A percentile compares a stretch with the other conserved stretches of the same genome.
Conservation (phyloP, 1,284 basidiomycete genomes). For the Fomitopsis schrenkii region DNA sequence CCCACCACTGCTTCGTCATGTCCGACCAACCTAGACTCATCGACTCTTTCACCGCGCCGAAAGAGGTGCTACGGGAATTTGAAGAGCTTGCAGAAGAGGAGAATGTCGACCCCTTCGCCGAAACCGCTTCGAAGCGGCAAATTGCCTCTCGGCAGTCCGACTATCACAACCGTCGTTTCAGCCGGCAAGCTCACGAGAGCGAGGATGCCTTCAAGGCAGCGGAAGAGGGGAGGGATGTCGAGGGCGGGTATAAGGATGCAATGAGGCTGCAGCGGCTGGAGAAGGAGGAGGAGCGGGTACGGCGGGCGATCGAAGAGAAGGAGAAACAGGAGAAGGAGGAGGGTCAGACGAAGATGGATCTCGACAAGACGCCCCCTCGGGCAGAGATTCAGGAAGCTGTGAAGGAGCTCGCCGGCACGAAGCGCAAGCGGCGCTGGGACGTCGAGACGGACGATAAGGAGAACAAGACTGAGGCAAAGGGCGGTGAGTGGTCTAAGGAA, state of each 20-base stretch:
- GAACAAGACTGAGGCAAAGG: slow-evolving; percentile 46
- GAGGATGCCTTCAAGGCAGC: slow-evolving; percentile 72
- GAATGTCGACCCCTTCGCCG: slow-evolving; percentile 89
- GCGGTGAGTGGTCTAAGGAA: slow-evolving; percentile 70
- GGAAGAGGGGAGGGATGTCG: slow-evolving; percentile 63
- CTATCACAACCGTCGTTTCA: slow-evolving; percentile 93
- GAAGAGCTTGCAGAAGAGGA: slow-evolving; percentile 90
- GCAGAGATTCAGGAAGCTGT: slow-evolving; percentile 69
- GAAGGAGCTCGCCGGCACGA: slow-evolving; percentile 61
- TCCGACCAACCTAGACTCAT: slow-evolving; percentile 46
- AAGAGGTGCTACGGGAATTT: slow-evolving; percentile 94
- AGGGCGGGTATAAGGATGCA: slow-evolving; percentile 93
- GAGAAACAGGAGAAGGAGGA: slow-evolving; percentile 77
- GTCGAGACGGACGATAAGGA: slow-evolving; percentile 61
- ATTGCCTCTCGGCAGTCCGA: slow-evolving; percentile 93
- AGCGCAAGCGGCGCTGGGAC: slow-evolving; percentile 89
- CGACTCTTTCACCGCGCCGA: slow-evolving; percentile 88
- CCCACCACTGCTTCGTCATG: slow-evolving; percentile 21
- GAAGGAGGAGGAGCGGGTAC: slow-evolving; percentile 88
- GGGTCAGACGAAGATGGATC: slow-evolving; percentile 76
- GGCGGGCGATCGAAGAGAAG: slow-evolving; percentile 85
- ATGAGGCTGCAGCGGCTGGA: slow-evolving; percentile 93
- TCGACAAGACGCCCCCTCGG: slow-evolving; percentile 85
- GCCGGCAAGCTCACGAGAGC: slow-evolving; percentile 73
- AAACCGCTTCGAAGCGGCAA: slow-evolving; percentile 89